These are phyloP conservation scores for Megacollybia marginata DNA, from an alignment of 768 basidiomycete genomes.

Conservation along the genomic window DNA sequence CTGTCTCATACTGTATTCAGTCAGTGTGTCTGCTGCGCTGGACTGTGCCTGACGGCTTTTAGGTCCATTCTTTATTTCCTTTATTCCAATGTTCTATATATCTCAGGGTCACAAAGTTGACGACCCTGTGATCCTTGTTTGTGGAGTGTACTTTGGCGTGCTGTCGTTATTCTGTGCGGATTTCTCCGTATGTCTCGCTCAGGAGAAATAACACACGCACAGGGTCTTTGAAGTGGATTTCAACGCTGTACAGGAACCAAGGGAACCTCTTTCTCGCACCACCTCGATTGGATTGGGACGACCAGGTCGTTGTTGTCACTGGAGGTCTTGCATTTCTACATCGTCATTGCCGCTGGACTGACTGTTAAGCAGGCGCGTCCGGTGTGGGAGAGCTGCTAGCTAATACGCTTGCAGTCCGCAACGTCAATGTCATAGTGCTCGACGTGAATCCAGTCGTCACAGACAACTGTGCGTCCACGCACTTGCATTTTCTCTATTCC, in stretches of 20 bases:
- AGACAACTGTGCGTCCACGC: conserved; percentile 55
- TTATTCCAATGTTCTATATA: conserved; percentile 71
- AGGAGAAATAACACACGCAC: neutral
- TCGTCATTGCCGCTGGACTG: neutral
- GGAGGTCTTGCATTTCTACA: conserved; percentile 53
- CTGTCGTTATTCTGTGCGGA: conserved; percentile 65
- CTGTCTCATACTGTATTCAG: conserved; percentile 75
- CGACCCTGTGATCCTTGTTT: conserved; percentile 43
- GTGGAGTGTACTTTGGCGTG: conserved; percentile 47
- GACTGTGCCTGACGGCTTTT: conserved; percentile 3
- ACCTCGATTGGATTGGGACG: conserved; percentile 68
- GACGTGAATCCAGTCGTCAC: conserved; percentile 74
- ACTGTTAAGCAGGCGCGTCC: conserved; percentile 54
- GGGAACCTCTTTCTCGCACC: conserved; percentile 56
- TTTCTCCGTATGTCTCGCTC: neutral
- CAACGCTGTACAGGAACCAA: conserved; percentile 70
- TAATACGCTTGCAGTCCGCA: conserved; percentile 77
- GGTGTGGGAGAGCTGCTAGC: conserved; percentile 87
- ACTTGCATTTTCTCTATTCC: neutral
- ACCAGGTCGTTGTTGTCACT: conserved; percentile 86
- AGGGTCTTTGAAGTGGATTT: conserved; percentile 71
- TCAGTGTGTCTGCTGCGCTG: conserved; percentile 25
- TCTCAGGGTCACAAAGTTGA: conserved; percentile 56
- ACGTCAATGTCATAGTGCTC: conserved; percentile 78
- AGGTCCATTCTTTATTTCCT: conserved; percentile 83